Evolutionary conservation across 2,329 filamentous ascomycete species (phyloP).

Genomic region (Nannizziopsis arthrosporioides): DNA sequence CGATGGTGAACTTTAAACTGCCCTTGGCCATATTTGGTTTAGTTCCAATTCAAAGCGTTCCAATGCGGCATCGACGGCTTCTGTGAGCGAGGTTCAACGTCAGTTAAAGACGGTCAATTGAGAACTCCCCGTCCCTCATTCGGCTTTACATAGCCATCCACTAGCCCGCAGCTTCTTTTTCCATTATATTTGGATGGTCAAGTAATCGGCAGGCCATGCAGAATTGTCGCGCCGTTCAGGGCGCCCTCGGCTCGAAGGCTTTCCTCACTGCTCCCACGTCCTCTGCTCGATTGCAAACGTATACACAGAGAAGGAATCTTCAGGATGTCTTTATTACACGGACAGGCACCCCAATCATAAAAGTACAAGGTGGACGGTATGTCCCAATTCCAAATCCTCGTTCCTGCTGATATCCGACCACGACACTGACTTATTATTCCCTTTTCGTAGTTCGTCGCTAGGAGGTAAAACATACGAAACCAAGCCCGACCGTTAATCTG

Average conservation of each 20-base stretch:
- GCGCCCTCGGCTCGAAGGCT: conserved; percentile 30
- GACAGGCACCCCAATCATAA: conserved; percentile 90
- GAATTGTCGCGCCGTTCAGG: conserved; percentile 35
- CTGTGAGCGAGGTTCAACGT: neutral
- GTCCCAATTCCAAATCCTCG: conserved; percentile 22
- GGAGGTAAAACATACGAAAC: conserved; percentile 52
- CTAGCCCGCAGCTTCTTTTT: too few relatives aligned
- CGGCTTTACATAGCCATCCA: neutral
- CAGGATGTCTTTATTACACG: conserved; percentile 88
- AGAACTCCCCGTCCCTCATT: neutral
- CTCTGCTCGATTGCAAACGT: conserved; percentile 25
- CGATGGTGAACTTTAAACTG: neutral
- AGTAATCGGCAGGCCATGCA: conserved; percentile 31
- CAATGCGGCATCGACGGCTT: neutral
- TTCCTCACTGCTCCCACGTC: conserved; percentile 25
- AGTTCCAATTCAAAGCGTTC: neutral
- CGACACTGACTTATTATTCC: conserved; percentile 10
- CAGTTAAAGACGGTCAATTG: neutral
- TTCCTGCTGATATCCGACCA: neutral
- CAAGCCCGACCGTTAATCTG: conserved; percentile 11
- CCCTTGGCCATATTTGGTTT: neutral
- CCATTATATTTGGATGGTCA: conserved; percentile 1
- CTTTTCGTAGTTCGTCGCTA: conserved; percentile 56
- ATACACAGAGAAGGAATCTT: conserved; percentile 39
- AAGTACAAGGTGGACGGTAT: conserved; percentile 79